Conservation (phyloP, 2,329 filamentous ascomycete genomes). For the Chaetomiaceae sp. region DNA sequence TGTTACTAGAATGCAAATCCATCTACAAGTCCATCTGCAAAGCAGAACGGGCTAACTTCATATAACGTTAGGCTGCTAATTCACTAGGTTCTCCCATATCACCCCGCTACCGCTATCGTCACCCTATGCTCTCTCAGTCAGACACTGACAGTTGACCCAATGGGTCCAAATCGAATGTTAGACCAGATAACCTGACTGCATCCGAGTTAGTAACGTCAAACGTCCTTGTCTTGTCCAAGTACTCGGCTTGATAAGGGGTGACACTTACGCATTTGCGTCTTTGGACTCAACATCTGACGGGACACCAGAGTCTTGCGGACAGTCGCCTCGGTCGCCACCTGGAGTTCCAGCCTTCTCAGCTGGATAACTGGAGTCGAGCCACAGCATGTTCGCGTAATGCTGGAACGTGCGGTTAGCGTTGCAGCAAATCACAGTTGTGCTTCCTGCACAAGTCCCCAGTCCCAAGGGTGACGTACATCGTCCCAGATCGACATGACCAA, state of each 20-base stretch:
- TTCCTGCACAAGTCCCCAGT: too few relatives aligned
- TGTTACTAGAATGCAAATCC: too few relatives aligned
- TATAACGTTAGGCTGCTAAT: too few relatives aligned
- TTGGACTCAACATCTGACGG: conserved; percentile 35
- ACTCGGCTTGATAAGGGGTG: too few relatives aligned
- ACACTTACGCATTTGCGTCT: conserved; percentile 28
- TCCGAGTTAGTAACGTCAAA: background rate
- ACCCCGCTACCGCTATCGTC: too few relatives aligned
- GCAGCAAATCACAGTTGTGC: background rate
- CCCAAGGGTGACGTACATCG: conserved; percentile 29
- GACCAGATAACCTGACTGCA: conserved; percentile 36
- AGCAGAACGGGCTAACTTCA: too few relatives aligned
- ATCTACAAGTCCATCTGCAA: too few relatives aligned
- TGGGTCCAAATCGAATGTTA: conserved; percentile 42
- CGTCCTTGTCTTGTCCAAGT: too few relatives aligned
- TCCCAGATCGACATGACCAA: conserved; percentile 56
- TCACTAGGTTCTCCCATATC: too few relatives aligned
- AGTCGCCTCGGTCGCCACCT: conserved; percentile 40
- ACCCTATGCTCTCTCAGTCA: too few relatives aligned
- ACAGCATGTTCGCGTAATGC: conserved; percentile 53
- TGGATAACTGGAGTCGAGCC: conserved; percentile 48
- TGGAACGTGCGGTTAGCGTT: conserved; percentile 3
- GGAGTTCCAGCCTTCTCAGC: conserved; percentile 31
- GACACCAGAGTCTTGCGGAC: conserved; percentile 34
- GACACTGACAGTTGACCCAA: conserved; percentile 35